Base-by-base conservation (phyloP, 768 basidiomycete species). In the Termitomyces sp. region DNA sequence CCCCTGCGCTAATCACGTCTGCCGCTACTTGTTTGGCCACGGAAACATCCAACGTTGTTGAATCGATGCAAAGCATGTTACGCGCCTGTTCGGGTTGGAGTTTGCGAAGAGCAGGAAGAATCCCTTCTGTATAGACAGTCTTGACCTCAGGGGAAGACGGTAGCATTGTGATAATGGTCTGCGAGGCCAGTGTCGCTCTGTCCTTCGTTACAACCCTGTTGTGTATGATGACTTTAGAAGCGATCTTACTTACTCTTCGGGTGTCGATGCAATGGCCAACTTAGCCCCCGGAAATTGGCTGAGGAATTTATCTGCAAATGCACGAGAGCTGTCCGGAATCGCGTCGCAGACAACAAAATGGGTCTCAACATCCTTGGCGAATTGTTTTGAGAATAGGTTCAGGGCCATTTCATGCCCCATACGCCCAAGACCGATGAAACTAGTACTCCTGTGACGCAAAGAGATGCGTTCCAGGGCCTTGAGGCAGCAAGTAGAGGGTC, bases 81-180 rank as follows among this genome's bases (percentile, higher is more conserved):
- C 63, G 62, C 37, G 70, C 69, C 23, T 65, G 60, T 28, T 71
- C 67, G 30, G 70, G 54, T 14, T 78, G 73, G 39, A 93, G 64
- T 17, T 70, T 73, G 51, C 72, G 73, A 47, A 96, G 72, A 0
- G 83, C 78, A 4, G 87, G 78, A 55, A 91, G 73, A 52, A 95
- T 82, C 0, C 85, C 86, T n/a, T 73, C 72, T 46, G 70, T 70
- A 68, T 94, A 96, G 10, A 94, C 94, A 49, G 77, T 72, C 51
- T 82, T 76, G 41, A 97, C 94, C 61, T 98, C 89, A 0, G 92
- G 90, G 7, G 92, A 91, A 0, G 93, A 94, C 0, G 94, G 94
- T 2, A 98, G 78, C 92, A 96, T 94, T 6, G 94, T 95, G 51
- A 98, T 68, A 45, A 97, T 77, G 9, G 82, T 86, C 45, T 76